phyloP scores from a whole-genome alignment of 2,329 filamentous ascomycete genomes.

The Sporothrix humicola region DNA sequence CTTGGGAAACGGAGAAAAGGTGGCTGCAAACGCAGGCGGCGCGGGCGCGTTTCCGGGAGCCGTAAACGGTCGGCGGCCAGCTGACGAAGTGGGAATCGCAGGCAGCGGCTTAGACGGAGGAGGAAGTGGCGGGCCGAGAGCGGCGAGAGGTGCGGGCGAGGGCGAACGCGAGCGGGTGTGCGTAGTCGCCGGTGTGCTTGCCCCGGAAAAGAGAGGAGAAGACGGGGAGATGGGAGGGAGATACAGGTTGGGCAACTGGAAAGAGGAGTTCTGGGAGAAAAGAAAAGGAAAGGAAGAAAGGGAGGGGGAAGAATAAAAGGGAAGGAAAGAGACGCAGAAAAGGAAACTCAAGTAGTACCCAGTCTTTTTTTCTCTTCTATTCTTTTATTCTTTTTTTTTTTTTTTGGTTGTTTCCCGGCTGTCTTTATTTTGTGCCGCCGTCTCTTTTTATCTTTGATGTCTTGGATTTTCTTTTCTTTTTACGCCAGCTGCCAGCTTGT shows the following conservation, averaged over 20 bases:
- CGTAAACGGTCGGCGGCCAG: conserved; percentile 6
- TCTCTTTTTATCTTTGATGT: not conserved
- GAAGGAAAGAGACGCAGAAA: not conserved
- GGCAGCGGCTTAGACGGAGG: conserved; percentile 17
- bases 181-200: not conserved
- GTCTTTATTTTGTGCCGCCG: not conserved
- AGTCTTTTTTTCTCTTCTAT: not conserved
- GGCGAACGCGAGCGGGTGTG: conserved; percentile 19
- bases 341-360: not conserved
- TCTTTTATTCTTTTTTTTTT: not conserved
- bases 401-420: not conserved
- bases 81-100: not conserved
- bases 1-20: conserved; percentile 7
- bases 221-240: conserved; percentile 27
- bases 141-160: not conserved
- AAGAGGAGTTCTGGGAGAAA: conserved; percentile 8
- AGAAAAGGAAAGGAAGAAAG: not conserved
- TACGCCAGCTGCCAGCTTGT: conserved; percentile 9
- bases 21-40: not conserved
- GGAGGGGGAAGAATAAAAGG: not conserved
- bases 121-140: conserved; percentile 17
- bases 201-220: conserved; percentile 20
- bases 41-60: conserved; percentile 8
- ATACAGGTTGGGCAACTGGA: conserved; percentile 25
- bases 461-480: conserved; percentile 24